Evolutionary conservation across 371 early-diverging fungal species (phyloP), one percentile per base, ranked within the genome.

Genomic region (Lichtheimia hyalospora): DNA sequence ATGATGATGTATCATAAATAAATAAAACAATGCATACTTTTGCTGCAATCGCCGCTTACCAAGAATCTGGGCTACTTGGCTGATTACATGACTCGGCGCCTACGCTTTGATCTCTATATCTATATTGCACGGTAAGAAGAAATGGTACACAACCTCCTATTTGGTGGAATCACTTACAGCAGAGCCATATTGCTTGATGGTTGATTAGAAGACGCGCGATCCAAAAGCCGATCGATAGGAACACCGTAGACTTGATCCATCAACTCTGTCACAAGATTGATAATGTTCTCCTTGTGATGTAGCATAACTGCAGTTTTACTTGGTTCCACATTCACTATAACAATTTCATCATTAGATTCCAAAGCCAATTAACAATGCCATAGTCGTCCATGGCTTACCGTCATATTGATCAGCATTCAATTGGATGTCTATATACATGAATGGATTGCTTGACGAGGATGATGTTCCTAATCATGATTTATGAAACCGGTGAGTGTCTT

Each of bases 291-390:
- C 21, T 70, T 70, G 5, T 74, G 48, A 20, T 76, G 80, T 24
- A 79, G 61, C 3, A 73, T 48, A 13, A 79, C 64, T 0, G 63
- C 69, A 23, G 61, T 66, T 34, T 79, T 79, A 50, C 62, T 65
- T 0, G 80, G 80, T 24, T 79, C 80, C 16, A 79, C 46, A 53
- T 79, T 79, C 7, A 79, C 80, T 79, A 61, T 48, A 2, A 27
- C n/a, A 5, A 23, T 53, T 2, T 40, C 23, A 39, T 8, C 5
- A 10, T 15, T 21, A n/a, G 15, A 18, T 14, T 7, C 21, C 14
- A 43, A 43, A 23, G 14, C 27, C 34, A 48, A n/a, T 16, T 14
- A 3, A 5, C 10, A 42, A 64, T 48, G 23, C 20, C 3, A 28
- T 46, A 8, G 41, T 42, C 28, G 13, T 46, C 13, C 34, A 13